Evolutionary conservation across 345 rosid genomes (phyloP), one percentile per base, ranked within the genome.

Genomic region (Eucalyptus marginata): DNA sequence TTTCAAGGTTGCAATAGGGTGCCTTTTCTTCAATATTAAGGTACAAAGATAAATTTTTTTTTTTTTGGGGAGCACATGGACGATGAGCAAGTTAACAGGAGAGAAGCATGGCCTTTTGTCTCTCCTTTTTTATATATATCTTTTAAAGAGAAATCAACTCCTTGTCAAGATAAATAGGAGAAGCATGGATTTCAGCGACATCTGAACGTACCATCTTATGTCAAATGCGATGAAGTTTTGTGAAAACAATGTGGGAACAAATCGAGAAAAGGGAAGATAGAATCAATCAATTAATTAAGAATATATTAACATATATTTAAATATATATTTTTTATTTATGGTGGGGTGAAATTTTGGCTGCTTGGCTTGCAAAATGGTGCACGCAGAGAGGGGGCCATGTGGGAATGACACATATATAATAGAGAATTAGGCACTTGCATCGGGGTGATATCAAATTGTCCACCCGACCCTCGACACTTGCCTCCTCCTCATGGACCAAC

Each of bases 281-380:
- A 46, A 64, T 76, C 92, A 81, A 89, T 87, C 29, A 56, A 68
- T 27, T 43, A 25, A 88, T 43, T 31, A 40, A 49, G 29, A 14
- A n/a, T 64, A 14, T n/a, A 79, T 31, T n/a, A 49, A 49, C 33
- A n/a, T n/a, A 86, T 87, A 84, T 27, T 0, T 22, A 8, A 0
- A 27, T 5, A 58, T 25, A 11, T 10, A 6, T 27, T 52, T 15
- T 51, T 51, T 5, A 4, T 27, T 3, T 59, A 27, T 27, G 31
- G 68, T 29, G 31, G 62, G 62, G 13, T 56, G 7, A 62, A 33
- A 87, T 59, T 83, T 88, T 49, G 88, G 87, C 50, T 87, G 81
- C 90, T 87, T 88, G 87, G 92, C 94, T 93, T 90, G 93, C 92
- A 87, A 85, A 89, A 87, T 90, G 93, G 90, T 91, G 90, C 88